A percentile compares a stretch with the other conserved stretches of the same genome.
Conservation (phyloP, 805 yeast species). For the Tetrapisispora iriomotensis region DNA sequence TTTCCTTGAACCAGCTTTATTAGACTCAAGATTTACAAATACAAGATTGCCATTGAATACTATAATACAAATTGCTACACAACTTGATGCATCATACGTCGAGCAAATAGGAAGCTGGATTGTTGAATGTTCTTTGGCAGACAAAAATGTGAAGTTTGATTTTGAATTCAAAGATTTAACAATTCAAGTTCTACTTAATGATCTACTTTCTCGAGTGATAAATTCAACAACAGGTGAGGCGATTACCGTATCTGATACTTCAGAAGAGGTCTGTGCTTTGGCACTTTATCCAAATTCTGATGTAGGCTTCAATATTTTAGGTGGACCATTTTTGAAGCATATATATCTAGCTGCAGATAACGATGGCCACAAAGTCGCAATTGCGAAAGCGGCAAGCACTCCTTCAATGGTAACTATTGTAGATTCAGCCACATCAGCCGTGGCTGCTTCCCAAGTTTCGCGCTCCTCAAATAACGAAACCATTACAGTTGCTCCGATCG, state of each 20-base stretch:
- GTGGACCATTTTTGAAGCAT: slow-evolving; percentile 45
- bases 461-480: no score
- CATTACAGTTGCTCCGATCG: slow-evolving; percentile 18
- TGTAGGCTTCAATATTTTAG: slow-evolving; percentile 46
- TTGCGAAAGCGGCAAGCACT: slow-evolving; percentile 38
- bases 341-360: slow-evolving; percentile 56
- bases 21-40: slow-evolving; percentile 46
- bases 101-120: slow-evolving; percentile 44
- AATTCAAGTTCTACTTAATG: slow-evolving; percentile 40
- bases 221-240: slow-evolving; percentile 24
- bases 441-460: neutral
- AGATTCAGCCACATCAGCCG: neutral
- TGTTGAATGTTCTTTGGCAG: slow-evolving; percentile 47
- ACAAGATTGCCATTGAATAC: slow-evolving; percentile 46
- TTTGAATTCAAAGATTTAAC: slow-evolving; percentile 44
- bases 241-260: slow-evolving; percentile 43
- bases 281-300: slow-evolving; percentile 39
- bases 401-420: neutral
- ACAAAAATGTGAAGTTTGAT: slow-evolving; percentile 40
- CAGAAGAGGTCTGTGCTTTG: slow-evolving; percentile 44
- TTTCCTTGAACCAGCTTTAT: slow-evolving; percentile 41
- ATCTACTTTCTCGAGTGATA: slow-evolving; percentile 35
- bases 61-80: slow-evolving; percentile 55
- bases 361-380: slow-evolving; percentile 44
- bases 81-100: slow-evolving; percentile 55